Conservation (phyloP, 805 yeast species). For the Martiniozyma abietophila region DNA sequence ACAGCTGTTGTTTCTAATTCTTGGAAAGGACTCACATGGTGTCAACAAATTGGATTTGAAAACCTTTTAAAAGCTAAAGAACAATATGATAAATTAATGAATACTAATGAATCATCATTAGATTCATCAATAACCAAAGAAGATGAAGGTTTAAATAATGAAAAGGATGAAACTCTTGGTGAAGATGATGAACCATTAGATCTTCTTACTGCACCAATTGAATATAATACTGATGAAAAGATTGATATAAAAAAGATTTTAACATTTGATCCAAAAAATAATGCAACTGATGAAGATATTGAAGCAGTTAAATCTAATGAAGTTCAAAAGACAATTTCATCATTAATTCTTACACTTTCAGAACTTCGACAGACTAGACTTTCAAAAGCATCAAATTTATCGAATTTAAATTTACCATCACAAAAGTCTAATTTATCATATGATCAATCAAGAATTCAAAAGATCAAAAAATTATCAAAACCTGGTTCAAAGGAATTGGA, state of each 20-base stretch:
- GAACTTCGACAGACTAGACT: constrained; percentile 39
- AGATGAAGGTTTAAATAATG: constrained; percentile 6
- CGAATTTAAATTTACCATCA: too few species aligned
- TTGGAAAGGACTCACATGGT: constrained; percentile 43
- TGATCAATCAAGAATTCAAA: too few species aligned
- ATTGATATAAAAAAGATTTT: constrained; percentile 23
- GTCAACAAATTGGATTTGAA: constrained; percentile 42
- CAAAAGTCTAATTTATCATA: constrained; percentile 7
- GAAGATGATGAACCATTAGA: constrained; percentile 3
- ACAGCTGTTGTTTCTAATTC: constrained; percentile 43
- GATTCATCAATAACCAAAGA: not conserved
- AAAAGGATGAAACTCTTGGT: not conserved
- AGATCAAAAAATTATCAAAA: constrained; percentile 4
- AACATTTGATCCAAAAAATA: constrained; percentile 20
- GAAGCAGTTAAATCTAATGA: constrained; percentile 16
- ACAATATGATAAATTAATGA: constrained; percentile 7
- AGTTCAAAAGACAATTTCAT: constrained; percentile 32
- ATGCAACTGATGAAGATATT: constrained; percentile 19
- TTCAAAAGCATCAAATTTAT: too few species aligned
- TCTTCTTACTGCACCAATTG: not conserved
- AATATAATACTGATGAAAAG: constrained; percentile 8
- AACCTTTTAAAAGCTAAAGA: constrained; percentile 21
- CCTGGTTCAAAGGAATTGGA: constrained; percentile 7
- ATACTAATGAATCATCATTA: not conserved
- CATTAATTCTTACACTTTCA: constrained; percentile 39